A percentile compares a stretch with the other conserved stretches of the same genome.
Evolutionary conservation across 345 rosid species (phyloP).

Genomic region (Stellera chamaejasme): DNA sequence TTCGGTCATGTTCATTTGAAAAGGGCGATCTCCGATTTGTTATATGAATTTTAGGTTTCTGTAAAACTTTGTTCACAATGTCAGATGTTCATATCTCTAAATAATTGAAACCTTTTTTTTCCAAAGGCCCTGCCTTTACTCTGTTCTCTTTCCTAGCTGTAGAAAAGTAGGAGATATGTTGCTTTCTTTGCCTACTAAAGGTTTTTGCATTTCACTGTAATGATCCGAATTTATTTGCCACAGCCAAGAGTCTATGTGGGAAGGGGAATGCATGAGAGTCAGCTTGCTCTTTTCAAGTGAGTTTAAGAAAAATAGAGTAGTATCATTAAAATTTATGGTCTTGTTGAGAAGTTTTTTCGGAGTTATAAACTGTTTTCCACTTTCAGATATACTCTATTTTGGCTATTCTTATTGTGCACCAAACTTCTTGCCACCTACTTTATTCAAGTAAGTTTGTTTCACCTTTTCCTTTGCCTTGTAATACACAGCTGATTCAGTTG

Average conservation of each 20-base stretch:
- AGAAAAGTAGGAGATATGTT: background rate
- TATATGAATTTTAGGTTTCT: too few relatives aligned
- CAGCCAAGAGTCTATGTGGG: conserved; percentile 96
- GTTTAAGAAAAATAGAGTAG: conserved; percentile 20
- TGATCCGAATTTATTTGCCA: conserved; percentile 17
- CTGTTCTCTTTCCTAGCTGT: background rate
- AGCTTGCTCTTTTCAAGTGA: conserved; percentile 80
- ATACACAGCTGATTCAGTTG: background rate
- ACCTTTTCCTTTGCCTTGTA: conserved; percentile 2
- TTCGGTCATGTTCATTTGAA: too few relatives aligned
- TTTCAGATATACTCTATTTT: conserved; percentile 85
- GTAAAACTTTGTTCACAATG: background rate
- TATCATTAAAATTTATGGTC: conserved; percentile 7
- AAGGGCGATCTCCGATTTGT: too few relatives aligned
- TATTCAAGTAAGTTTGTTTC: conserved; percentile 51
- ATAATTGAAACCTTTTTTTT: background rate
- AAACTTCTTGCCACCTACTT: conserved; percentile 73
- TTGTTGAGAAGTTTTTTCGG: conserved; percentile 5
- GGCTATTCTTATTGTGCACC: conserved; percentile 68
- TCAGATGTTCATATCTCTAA: conserved; percentile 6
- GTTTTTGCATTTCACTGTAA: conserved; percentile 14
- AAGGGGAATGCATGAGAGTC: conserved; percentile 99
- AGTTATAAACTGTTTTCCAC: conserved; percentile 7
- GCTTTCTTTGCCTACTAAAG: conserved; percentile 2
- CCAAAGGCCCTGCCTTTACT: background rate